These are phyloP conservation scores for Epichloe brachyelytri DNA, from an alignment of 2,329 filamentous ascomycete species.

Conservation along the genomic window DNA sequence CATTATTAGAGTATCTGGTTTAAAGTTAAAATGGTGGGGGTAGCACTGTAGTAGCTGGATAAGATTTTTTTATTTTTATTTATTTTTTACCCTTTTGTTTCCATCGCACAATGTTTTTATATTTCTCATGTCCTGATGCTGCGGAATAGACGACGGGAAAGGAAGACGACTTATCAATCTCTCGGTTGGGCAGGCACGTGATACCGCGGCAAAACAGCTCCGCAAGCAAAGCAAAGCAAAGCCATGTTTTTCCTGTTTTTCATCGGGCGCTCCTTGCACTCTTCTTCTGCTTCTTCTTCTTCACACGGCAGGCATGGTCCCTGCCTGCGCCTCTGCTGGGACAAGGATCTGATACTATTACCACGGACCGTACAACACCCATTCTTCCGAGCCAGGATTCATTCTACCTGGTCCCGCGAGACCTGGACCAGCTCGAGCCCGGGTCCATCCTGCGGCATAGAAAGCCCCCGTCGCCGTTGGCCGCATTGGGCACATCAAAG, in stretches of 20 bases:
- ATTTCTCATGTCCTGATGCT: no score
- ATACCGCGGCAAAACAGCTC: no score
- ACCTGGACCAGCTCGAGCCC: constrained; percentile 6
- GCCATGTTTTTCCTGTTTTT: neutral
- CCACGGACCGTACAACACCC: neutral
- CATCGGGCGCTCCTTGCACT: no score
- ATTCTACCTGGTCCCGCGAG: constrained; percentile 6
- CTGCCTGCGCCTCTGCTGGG: neutral
- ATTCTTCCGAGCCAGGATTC: neutral
- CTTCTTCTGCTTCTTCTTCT: neutral
- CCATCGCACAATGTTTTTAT: no score
- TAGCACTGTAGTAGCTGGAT: no score
- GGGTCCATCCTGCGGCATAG: constrained; percentile 13
- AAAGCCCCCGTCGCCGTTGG: constrained; percentile 10
- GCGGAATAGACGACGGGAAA: no score
- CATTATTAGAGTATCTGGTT: no score
- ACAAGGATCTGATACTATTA: neutral
- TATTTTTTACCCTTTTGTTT: no score
- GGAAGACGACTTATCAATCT: no score
- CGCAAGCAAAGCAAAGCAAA: neutral
- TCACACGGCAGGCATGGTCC: neutral
- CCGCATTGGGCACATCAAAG: constrained; percentile 5
- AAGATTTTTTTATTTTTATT: no score
- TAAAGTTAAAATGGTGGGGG: no score
- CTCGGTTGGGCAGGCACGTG: no score